Percentiles rank a stretch among this genome's conserved stretches.
Conservation (phyloP, 2,329 filamentous ascomycete genomes). For the Karstenula rhodostoma region DNA sequence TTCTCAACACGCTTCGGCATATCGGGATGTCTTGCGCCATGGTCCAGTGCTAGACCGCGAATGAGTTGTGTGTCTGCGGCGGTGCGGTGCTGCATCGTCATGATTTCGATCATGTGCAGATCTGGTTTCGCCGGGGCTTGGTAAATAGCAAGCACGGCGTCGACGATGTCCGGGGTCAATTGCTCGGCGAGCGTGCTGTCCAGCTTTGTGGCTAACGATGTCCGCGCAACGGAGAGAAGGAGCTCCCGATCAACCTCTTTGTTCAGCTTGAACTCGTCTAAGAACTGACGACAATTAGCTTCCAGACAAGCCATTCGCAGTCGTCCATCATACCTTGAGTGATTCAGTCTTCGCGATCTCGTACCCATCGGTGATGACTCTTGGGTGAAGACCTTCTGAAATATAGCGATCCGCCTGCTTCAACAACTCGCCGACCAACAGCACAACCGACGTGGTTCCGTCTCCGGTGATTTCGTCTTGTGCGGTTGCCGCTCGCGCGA, state of each 20-base stretch:
- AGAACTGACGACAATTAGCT: slow-evolving; percentile 67
- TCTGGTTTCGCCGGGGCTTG: slow-evolving; percentile 89
- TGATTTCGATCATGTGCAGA: slow-evolving; percentile 99
- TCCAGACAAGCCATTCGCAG: not conserved
- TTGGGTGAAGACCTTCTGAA: slow-evolving; percentile 92
- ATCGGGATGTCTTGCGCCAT: slow-evolving; percentile 94
- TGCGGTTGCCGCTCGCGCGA: slow-evolving; percentile 85
- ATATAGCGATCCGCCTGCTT: slow-evolving; percentile 99
- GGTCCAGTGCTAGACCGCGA: slow-evolving; percentile 88
- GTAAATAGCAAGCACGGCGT: slow-evolving; percentile 95
- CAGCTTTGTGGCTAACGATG: slow-evolving; percentile 93
- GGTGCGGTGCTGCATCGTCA: slow-evolving; percentile 99
- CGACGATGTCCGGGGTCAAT: slow-evolving; percentile 93
- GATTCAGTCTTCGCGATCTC: slow-evolving; percentile 95
- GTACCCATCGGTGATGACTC: slow-evolving; percentile 96
- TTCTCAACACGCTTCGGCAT: slow-evolving; percentile 98
- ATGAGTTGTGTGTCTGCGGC: slow-evolving; percentile 97
- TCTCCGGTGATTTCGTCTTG: slow-evolving; percentile 99
- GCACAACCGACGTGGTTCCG: slow-evolving; percentile 94
- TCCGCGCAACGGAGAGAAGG: slow-evolving; percentile 89
- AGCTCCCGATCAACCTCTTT: slow-evolving; percentile 92
- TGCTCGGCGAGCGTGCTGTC: slow-evolving; percentile 88
- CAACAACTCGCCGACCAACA: slow-evolving; percentile 93
- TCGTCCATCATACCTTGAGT: slow-evolving; percentile 69
- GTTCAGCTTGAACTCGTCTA: slow-evolving; percentile 90